These are phyloP conservation scores for Pyrus pyrifolia DNA, from an alignment of 306 rosid species.

Conservation along the genomic window DNA sequence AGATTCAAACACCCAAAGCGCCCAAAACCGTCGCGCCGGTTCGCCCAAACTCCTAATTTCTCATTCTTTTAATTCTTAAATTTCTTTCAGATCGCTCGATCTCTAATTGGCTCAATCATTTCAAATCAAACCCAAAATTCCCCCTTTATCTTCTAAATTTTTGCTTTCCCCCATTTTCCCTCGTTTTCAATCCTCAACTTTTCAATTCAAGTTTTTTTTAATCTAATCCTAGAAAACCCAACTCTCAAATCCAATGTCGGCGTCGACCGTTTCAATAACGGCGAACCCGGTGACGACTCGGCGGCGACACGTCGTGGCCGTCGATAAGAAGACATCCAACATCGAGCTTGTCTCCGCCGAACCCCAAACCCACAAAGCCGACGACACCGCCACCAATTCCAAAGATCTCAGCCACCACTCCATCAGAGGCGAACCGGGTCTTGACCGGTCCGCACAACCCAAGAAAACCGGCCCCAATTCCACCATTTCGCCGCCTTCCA, in stretches of 20 bases:
- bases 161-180: background rate
- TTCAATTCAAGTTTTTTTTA: background rate
- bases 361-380: background rate
- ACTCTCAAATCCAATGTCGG: slow-evolving; percentile 56
- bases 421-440: slow-evolving; percentile 51
- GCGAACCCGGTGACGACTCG: slow-evolving; percentile 68
- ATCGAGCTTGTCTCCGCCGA: slow-evolving; percentile 59
- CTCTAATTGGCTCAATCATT: background rate
- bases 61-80: background rate
- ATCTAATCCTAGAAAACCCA: background rate
- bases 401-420: slow-evolving; percentile 82
- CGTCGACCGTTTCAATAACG: slow-evolving; percentile 87
- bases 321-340: slow-evolving; percentile 49
- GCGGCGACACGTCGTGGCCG: slow-evolving; percentile 54
- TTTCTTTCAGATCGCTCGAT: no score
- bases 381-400: slow-evolving; percentile 20
- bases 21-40: background rate
- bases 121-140: background rate
- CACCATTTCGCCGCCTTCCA: slow-evolving; percentile 16
- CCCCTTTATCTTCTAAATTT: background rate
- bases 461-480: slow-evolving; percentile 41
- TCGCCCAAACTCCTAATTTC: background rate
- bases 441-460: slow-evolving; percentile 35
- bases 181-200: background rate
- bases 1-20: background rate